A percentile compares a stretch with the other conserved stretches of the same genome.
Conservation (phyloP, 2,329 filamentous ascomycete genomes). For the Neofusicoccum umdonicola region DNA sequence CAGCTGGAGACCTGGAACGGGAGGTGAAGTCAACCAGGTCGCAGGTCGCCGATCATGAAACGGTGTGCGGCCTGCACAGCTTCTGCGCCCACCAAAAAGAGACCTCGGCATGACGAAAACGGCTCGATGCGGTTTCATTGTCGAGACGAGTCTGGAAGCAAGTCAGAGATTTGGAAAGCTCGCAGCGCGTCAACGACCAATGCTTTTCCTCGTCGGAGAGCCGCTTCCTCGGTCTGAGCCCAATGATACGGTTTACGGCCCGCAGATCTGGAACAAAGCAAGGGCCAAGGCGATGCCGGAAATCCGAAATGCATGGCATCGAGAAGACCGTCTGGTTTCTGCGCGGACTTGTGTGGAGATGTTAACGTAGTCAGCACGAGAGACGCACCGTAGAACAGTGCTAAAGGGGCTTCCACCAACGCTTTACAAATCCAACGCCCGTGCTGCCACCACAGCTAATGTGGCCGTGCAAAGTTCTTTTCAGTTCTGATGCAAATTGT, state of each 20-base stretch:
- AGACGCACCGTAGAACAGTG: no score
- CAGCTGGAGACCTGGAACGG: neutral
- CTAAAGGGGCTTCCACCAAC: no score
- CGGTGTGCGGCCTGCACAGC: neutral
- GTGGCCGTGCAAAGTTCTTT: no score
- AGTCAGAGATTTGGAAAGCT: neutral
- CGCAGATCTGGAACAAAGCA: neutral
- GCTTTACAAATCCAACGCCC: no score
- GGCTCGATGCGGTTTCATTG: neutral
- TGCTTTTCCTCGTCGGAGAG: neutral
- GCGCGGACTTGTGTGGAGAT: neutral
- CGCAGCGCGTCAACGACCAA: neutral
- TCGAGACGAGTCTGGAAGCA: neutral
- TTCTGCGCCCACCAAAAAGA: neutral
- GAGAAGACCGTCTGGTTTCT: neutral
- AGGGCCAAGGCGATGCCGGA: neutral
- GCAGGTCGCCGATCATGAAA: conserved; percentile 2
- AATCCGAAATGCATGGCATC: neutral
- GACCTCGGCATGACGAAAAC: neutral
- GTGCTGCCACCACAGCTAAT: no score
- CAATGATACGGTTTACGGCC: neutral
- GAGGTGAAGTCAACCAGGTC: neutral
- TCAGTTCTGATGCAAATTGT: no score
- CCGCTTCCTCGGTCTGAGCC: neutral
- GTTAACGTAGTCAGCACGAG: no score